These are phyloP conservation scores for Magnolia changhungtana DNA, from an alignment of 164 flowering plant species.

Conservation along the genomic window DNA sequence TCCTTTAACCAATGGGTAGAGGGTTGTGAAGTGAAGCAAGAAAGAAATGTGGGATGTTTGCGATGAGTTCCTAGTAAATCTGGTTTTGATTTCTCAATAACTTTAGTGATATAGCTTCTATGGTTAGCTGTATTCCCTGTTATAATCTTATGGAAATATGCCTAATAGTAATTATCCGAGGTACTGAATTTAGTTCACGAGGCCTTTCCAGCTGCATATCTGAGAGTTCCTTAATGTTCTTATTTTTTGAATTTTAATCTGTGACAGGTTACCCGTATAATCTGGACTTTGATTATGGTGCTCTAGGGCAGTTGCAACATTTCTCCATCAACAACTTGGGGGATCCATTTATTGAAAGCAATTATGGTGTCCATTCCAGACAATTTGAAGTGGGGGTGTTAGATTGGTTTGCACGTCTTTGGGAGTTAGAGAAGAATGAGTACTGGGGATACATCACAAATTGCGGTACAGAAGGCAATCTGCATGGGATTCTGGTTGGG, in stretches of 20 bases:
- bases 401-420: conserved; percentile 98
- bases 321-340: conserved; percentile 97
- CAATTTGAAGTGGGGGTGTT: conserved; percentile 98
- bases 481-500: conserved; percentile 98
- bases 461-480: conserved; percentile 99
- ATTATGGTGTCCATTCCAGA: conserved; percentile 96
- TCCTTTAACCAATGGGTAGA: too few relatives aligned
- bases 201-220: not conserved
- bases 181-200: not conserved
- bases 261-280: conserved; percentile 90
- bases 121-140: not conserved
- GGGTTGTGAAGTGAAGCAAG: too few relatives aligned
- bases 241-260: conserved; percentile 5
- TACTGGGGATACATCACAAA: conserved; percentile 99
- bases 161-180: too few relatives aligned
- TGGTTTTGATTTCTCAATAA: too few relatives aligned
- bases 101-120: too few relatives aligned
- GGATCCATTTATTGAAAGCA: conserved; percentile 98
- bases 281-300: conserved; percentile 96
- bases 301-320: conserved; percentile 85
- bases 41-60: too few relatives aligned
- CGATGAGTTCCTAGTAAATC: too few relatives aligned
- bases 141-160: not conserved
- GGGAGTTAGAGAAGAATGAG: conserved; percentile 88
- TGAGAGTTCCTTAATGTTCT: not conserved